These are phyloP conservation scores for Boletellus dicymbophilus DNA, from an alignment of 1,284 basidiomycete genomes.

Conservation along the genomic window DNA sequence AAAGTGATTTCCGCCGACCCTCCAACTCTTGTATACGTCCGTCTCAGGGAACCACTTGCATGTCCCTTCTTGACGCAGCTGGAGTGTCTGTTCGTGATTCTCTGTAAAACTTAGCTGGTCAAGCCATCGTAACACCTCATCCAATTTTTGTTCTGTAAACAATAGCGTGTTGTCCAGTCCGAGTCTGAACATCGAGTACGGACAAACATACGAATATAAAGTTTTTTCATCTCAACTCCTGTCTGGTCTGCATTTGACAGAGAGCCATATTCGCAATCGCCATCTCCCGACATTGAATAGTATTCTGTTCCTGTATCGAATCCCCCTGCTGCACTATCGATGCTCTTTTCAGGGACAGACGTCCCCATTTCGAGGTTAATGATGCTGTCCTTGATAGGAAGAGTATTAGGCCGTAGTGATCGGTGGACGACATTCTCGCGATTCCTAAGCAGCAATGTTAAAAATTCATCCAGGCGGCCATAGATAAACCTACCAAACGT, in stretches of 20 bases:
- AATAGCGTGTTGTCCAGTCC: not conserved
- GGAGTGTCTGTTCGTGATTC: constrained; percentile 1
- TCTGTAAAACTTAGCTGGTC: not conserved
- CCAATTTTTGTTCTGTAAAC: not conserved
- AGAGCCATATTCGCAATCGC: not conserved
- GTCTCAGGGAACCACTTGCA: constrained; percentile 1
- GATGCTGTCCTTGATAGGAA: too few relatives aligned
- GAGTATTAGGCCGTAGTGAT: not conserved
- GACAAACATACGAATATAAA: not conserved
- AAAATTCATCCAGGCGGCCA: not conserved
- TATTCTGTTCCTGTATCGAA: too few relatives aligned
- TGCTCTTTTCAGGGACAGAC: not conserved
- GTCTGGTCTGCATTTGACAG: not conserved
- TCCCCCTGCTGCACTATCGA: not conserved
- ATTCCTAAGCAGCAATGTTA: not conserved
- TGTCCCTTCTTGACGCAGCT: not conserved
- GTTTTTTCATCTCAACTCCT: not conserved
- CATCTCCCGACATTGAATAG: too few relatives aligned
- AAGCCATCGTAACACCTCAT: constrained; percentile 1
- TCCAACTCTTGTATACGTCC: constrained; percentile 1
- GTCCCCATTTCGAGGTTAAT: too few relatives aligned
- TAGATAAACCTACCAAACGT: not conserved
- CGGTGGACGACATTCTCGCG: not conserved
- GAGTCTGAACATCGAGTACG: not conserved
- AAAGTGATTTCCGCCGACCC: not conserved